Conservation (phyloP, 805 yeast species). For the Lipomyces chichibuensis region DNA sequence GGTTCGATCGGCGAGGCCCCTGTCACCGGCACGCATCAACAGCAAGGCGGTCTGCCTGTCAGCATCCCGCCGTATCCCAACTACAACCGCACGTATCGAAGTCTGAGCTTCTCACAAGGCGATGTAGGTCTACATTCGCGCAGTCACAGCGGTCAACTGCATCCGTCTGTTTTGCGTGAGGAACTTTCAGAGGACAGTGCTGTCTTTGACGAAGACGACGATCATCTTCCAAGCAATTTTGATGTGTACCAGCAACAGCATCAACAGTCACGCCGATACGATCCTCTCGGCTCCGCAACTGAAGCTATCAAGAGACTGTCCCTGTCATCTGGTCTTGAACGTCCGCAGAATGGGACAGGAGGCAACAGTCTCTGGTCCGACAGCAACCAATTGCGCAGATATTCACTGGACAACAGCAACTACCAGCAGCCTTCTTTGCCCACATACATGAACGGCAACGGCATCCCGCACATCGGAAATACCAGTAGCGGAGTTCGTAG, state of each 20-base stretch:
- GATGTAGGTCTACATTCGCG: constrained; percentile 3
- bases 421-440: constrained; percentile 1
- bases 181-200: constrained; percentile 20
- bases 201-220: constrained; percentile 28
- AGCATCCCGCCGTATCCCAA: not conserved
- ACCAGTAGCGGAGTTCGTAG: not conserved
- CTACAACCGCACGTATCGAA: not conserved
- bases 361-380: not conserved
- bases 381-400: not conserved
- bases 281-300: not conserved
- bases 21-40: not conserved
- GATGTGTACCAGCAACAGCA: not conserved
- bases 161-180: constrained; percentile 1
- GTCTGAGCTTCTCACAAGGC: constrained; percentile 8
- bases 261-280: not conserved
- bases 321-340: not conserved
- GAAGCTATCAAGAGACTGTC: constrained; percentile 13
- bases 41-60: constrained; percentile 3
- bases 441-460: not conserved
- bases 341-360: not conserved
- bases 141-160: constrained; percentile 2
- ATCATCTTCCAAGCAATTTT: not conserved
- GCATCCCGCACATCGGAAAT: not conserved
- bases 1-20: not conserved
- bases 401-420: not conserved